These are phyloP conservation scores for Elsinoe necatrix DNA, from an alignment of 2,329 filamentous ascomycete species.

Conservation along the genomic window DNA sequence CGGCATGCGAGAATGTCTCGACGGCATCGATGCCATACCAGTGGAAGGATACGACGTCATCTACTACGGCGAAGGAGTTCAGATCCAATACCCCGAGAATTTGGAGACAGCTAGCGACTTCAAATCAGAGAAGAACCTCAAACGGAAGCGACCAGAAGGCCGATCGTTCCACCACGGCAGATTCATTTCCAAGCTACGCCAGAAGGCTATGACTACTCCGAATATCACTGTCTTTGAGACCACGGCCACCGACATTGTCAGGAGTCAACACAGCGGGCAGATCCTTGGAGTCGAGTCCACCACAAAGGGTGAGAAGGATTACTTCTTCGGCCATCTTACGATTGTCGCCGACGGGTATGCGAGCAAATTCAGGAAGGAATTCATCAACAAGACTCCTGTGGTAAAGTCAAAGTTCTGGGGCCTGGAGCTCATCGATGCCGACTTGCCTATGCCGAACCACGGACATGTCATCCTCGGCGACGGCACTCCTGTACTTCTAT, in stretches of 20 bases:
- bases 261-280: slow-evolving; percentile 57
- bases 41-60: slow-evolving; percentile 83
- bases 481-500: slow-evolving; percentile 72
- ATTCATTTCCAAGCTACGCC: slow-evolving; percentile 76
- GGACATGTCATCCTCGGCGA: slow-evolving; percentile 84
- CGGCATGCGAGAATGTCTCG: slow-evolving; percentile 71
- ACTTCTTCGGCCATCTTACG: slow-evolving; percentile 80
- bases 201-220: slow-evolving; percentile 61
- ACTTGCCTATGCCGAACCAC: slow-evolving; percentile 63
- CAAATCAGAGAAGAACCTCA: slow-evolving; percentile 26
- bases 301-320: slow-evolving; percentile 58
- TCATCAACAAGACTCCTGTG: slow-evolving; percentile 57
- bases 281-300: slow-evolving; percentile 74
- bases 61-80: slow-evolving; percentile 64
- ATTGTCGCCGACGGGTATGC: slow-evolving; percentile 87
- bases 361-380: slow-evolving; percentile 80
- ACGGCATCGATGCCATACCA: slow-evolving; percentile 76
- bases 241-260: slow-evolving; percentile 68
- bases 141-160: slow-evolving; percentile 55
- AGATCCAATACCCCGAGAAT: slow-evolving; percentile 69
- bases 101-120: slow-evolving; percentile 28
- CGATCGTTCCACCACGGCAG: slow-evolving; percentile 87
- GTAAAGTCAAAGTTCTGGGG: slow-evolving; percentile 86
- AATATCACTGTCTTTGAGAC: slow-evolving; percentile 92
- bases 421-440: slow-evolving; percentile 81